phyloP scores from a whole-genome alignment of 352 stramenopile species.

The Globisporangium nagaii region DNA sequence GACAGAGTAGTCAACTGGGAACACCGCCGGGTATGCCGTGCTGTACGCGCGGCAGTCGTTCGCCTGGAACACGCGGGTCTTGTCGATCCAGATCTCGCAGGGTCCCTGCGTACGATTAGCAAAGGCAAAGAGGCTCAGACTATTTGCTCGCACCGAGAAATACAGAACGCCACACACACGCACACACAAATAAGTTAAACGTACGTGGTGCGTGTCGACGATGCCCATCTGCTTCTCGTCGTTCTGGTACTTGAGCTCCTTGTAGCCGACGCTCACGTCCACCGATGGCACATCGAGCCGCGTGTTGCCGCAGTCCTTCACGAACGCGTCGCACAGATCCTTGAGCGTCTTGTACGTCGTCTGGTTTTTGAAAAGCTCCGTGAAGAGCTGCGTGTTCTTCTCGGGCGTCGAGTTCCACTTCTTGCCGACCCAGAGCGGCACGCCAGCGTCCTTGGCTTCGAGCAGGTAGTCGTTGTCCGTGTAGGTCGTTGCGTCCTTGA shows the following conservation, averaged over 20 bases:
- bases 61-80: constrained; percentile 24
- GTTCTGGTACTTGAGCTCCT: constrained; percentile 41
- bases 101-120: constrained; percentile 9
- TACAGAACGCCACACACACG: neutral
- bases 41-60: constrained; percentile 36
- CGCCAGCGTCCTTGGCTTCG: neutral
- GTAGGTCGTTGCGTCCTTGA: neutral
- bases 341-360: constrained; percentile 17
- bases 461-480: neutral
- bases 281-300: constrained; percentile 15
- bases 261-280: constrained; percentile 30
- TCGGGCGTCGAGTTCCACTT: constrained; percentile 10
- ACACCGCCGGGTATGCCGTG: constrained; percentile 32
- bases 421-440: constrained; percentile 5
- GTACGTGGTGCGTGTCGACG: constrained; percentile 30
- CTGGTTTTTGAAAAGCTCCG: constrained; percentile 1
- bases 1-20: constrained; percentile 42
- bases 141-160: neutral
- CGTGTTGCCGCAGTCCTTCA: constrained; percentile 21
- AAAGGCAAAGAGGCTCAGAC: neutral
- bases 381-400: neutral
- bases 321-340: constrained; percentile 25
- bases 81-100: constrained; percentile 45
- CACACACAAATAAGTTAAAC: neutral
- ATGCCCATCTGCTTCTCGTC: constrained; percentile 33